Conservation (phyloP, 305 asterid species). For the Plantago coronopus region DNA sequence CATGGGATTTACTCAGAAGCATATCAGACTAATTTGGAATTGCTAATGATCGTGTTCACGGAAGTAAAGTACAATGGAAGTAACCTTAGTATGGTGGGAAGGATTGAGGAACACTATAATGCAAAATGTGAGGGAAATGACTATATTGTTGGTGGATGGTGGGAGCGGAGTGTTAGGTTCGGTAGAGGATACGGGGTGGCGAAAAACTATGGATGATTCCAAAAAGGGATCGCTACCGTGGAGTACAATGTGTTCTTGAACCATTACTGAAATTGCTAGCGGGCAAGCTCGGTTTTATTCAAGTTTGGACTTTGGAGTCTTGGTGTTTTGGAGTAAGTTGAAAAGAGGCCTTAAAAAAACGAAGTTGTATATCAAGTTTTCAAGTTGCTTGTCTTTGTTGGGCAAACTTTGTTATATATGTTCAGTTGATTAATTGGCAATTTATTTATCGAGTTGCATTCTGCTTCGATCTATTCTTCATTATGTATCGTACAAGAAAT, state of each 20-base stretch:
- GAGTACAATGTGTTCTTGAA: conserved; percentile 47
- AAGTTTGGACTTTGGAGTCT: too few species aligned
- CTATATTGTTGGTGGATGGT: conserved; percentile 57
- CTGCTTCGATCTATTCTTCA: too few species aligned
- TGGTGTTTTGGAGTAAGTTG: too few species aligned
- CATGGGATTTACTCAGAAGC: conserved; percentile 50
- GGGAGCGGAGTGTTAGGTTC: conserved; percentile 54
- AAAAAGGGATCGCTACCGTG: conserved; percentile 52
- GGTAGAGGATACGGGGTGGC: conserved; percentile 66
- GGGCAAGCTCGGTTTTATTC: too few species aligned
- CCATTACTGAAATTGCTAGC: too few species aligned
- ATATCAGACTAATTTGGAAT: conserved; percentile 24
- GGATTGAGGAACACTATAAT: conserved; percentile 39
- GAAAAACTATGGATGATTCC: conserved; percentile 24
- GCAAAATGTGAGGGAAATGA: conserved; percentile 55
- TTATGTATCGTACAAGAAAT: too few species aligned
- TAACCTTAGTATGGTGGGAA: conserved; percentile 46
- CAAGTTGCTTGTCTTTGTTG: too few species aligned
- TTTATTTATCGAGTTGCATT: too few species aligned
- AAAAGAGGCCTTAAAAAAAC: too few species aligned
- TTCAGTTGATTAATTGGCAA: too few species aligned
- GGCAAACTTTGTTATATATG: too few species aligned
- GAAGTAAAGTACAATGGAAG: conserved; percentile 58
- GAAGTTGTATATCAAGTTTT: too few species aligned
- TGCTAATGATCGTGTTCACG: conserved; percentile 41